phyloP scores from a whole-genome alignment of 2,329 filamentous ascomycete species.

The Ophiostoma ips region DNA sequence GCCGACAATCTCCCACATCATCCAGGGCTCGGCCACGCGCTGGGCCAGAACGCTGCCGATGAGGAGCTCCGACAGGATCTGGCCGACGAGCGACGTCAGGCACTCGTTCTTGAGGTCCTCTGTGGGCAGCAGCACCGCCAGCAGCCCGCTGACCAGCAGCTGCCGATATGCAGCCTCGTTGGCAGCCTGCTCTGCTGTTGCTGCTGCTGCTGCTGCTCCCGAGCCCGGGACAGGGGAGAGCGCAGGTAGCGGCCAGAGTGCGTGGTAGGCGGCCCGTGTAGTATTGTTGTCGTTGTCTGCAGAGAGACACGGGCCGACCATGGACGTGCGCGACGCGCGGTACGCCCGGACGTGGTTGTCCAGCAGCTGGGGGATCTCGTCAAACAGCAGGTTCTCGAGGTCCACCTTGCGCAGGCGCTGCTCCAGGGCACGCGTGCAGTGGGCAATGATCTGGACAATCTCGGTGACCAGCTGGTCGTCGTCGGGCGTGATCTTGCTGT shows the following conservation, averaged over 20 bases:
- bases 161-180: slow-evolving; percentile 80
- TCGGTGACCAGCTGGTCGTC: slow-evolving; percentile 78
- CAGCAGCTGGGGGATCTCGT: slow-evolving; percentile 74
- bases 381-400: slow-evolving; percentile 66
- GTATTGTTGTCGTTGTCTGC: too few species aligned
- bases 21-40: slow-evolving; percentile 74
- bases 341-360: slow-evolving; percentile 72
- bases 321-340: slow-evolving; percentile 48
- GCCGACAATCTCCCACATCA: slow-evolving; percentile 72
- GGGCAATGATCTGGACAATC: slow-evolving; percentile 78
- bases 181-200: slow-evolving; percentile 43
- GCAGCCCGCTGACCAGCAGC: slow-evolving; percentile 66
- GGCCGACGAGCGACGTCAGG: slow-evolving; percentile 66
- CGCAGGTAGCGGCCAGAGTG: slow-evolving; percentile 66
- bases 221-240: slow-evolving; percentile 63
- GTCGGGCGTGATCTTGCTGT: slow-evolving; percentile 81
- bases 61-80: slow-evolving; percentile 83
- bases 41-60: slow-evolving; percentile 69
- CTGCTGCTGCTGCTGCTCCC: not conserved
- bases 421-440: slow-evolving; percentile 78
- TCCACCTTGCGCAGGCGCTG: slow-evolving; percentile 73
- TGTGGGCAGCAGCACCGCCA: slow-evolving; percentile 76
- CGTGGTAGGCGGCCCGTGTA: slow-evolving; percentile 66
- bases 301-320: slow-evolving; percentile 44
- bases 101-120: slow-evolving; percentile 85